A percentile compares a stretch with the other conserved stretches of the same genome.
These are phyloP conservation scores for Cytospora schulzeri DNA, from an alignment of 2,329 filamentous ascomycete species.

Conservation along the genomic window DNA sequence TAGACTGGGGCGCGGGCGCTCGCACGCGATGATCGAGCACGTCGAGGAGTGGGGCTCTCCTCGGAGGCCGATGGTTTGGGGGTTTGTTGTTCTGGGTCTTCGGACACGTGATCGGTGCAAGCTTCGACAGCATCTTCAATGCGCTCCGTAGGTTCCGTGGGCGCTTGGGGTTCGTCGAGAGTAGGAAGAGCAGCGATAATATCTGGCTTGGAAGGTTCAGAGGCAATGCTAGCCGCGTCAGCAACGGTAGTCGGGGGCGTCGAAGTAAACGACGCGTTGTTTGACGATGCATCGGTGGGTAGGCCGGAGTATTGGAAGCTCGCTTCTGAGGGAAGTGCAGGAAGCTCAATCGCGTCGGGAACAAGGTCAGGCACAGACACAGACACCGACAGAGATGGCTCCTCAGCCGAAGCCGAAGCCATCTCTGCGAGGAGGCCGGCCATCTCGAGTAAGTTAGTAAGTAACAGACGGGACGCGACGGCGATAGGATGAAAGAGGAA, in stretches of 20 bases:
- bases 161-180: slow-evolving; percentile 10
- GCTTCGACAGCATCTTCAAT: slow-evolving; percentile 34
- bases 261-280: slow-evolving; percentile 35
- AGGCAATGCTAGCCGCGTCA: slow-evolving; percentile 38
- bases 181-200: slow-evolving; percentile 18
- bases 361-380: slow-evolving; percentile 13
- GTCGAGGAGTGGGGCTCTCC: slow-evolving; percentile 32
- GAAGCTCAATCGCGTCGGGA: slow-evolving; percentile 19
- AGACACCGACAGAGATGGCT: slow-evolving; percentile 5
- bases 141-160: slow-evolving; percentile 7
- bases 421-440: slow-evolving; percentile 19
- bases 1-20: slow-evolving; percentile 60
- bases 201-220: slow-evolving; percentile 34
- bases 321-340: slow-evolving; percentile 30
- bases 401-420: slow-evolving; percentile 16
- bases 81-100: slow-evolving; percentile 9
- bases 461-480: slow-evolving; percentile 23
- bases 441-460: slow-evolving; percentile 8
- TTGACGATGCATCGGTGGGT: slow-evolving; percentile 36
- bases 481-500: neutral
- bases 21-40: slow-evolving; percentile 58
- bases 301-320: slow-evolving; percentile 34
- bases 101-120: slow-evolving; percentile 15
- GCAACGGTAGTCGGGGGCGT: slow-evolving; percentile 39
- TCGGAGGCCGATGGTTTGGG: neutral